A percentile compares a stretch with the other conserved stretches of the same genome.
phyloP scores from a whole-genome alignment of 495 filamentous ascomycete species.

The Apodospora peruviana region DNA sequence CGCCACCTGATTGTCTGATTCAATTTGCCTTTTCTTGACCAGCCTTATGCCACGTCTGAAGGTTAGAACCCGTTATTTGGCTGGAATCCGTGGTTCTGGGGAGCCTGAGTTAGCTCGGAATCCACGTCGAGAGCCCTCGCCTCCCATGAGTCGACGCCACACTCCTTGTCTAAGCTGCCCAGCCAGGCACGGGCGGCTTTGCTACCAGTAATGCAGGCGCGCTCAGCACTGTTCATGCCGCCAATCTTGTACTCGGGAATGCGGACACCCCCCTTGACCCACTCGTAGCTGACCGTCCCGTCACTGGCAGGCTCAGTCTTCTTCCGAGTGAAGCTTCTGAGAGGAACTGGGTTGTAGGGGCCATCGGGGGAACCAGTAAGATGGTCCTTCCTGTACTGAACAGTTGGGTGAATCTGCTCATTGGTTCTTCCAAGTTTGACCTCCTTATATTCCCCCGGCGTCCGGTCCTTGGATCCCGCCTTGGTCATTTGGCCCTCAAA shows the following conservation, averaged over 20 bases:
- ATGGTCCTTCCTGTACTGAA: constrained; percentile 3
- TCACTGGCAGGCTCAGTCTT: too few relatives aligned
- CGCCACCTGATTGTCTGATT: too few relatives aligned
- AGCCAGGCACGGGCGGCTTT: background rate
- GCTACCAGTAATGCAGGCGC: constrained; percentile 3
- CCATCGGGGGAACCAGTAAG: background rate
- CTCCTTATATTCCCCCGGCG: constrained; percentile 8
- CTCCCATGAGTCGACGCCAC: background rate
- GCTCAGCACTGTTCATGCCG: background rate
- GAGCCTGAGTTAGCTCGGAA: too few relatives aligned
- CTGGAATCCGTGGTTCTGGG: too few relatives aligned
- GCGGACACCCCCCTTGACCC: constrained; percentile 7
- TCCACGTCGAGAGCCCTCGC: background rate
- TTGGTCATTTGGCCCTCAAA: background rate
- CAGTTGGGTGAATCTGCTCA: constrained; percentile 6
- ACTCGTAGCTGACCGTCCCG: constrained; percentile 3
- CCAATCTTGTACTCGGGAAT: constrained; percentile 13
- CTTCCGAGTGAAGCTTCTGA: constrained; percentile 3
- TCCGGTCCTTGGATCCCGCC: constrained; percentile 7
- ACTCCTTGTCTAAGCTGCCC: constrained; percentile 6
- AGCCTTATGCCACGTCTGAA: too few relatives aligned
- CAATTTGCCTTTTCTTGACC: too few relatives aligned
- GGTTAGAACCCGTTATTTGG: too few relatives aligned
- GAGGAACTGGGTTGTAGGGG: constrained; percentile 2
- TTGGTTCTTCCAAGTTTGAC: constrained; percentile 7